Base-by-base conservation (phyloP, 2,329 filamentous ascomycete genomes). In the Phoma herbarum region DNA sequence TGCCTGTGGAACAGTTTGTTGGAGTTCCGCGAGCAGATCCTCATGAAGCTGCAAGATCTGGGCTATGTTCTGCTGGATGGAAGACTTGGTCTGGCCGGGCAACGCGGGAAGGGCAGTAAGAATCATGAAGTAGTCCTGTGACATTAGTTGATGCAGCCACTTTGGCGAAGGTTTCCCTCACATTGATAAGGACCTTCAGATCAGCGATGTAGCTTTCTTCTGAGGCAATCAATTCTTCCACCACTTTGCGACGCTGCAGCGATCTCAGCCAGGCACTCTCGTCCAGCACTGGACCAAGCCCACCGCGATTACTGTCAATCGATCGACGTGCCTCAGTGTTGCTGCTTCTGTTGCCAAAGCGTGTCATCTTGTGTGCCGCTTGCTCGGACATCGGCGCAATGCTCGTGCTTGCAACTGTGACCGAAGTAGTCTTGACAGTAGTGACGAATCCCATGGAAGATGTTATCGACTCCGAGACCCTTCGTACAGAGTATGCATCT, bases 161-260 rank as follows among this genome's bases (percentile, higher is more conserved):
- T 6, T 18, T 3, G 18, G 6, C n/a, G n/a, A 23, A 22, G 3
- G 3, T n/a, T 22, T 9, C 4, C 56, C 87, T 73, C 80, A 94
- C 93, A 78, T 96, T 93, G 74, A 90, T 90, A 59, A 98, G 81
- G 64, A 95, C 92, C 68, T 92, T 92, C 57, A 98, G 78, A 69
- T 97, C 94, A 16, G 89, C 87, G 67, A 98, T 88, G 74, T 98
- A 98, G 69, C 89, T 87, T 73, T 95, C 90, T 76, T 98, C 95
- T 0, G 93, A 96, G 56, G 80, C 85, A 60, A 97, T 87, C 49
- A 98, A 81, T 78, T 98, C 95, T 72, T 95, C 91, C 33, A 98
- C 78, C 37, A 96, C 88, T 61, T 89, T 88, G 14, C 92, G 87
- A 60, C 95, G 86, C 69, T 93, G 90, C 20, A 90, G 77, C 1